A percentile compares a stretch with the other conserved stretches of the same genome.
Conservation (phyloP, 2,329 filamentous ascomycete genomes). For the Lomentospora prolificans region DNA sequence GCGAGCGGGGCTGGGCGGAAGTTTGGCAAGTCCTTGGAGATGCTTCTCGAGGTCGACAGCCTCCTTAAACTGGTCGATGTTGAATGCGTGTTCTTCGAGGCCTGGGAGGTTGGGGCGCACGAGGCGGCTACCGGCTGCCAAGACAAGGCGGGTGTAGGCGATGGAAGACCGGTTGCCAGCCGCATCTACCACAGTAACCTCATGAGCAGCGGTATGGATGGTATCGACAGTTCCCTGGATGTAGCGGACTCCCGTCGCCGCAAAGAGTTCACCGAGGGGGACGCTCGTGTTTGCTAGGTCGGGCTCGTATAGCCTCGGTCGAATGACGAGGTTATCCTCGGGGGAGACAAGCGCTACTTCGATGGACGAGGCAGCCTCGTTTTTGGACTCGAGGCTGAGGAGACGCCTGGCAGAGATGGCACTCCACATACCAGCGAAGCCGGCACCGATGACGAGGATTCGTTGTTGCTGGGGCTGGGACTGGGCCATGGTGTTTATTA, state of each 20-base stretch:
- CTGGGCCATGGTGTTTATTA: slow-evolving; percentile 1
- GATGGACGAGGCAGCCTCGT: slow-evolving; percentile 10
- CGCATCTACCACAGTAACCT: slow-evolving; percentile 9
- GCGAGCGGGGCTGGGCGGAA: slow-evolving; percentile 17
- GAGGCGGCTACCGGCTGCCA: slow-evolving; percentile 26
- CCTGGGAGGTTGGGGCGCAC: slow-evolving; percentile 20
- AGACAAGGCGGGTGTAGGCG: slow-evolving; percentile 23
- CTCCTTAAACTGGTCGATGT: slow-evolving; percentile 21
- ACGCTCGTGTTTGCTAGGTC: slow-evolving; percentile 17
- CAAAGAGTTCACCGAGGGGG: slow-evolving; percentile 17
- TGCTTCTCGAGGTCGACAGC: slow-evolving; percentile 21
- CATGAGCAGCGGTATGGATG: slow-evolving; percentile 14
- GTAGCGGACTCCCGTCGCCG: slow-evolving; percentile 17
- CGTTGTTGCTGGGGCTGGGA: neutral
- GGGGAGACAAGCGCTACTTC: slow-evolving; percentile 23
- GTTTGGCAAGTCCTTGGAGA: slow-evolving; percentile 16
- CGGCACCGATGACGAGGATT: slow-evolving; percentile 21
- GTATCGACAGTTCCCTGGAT: slow-evolving; percentile 15
- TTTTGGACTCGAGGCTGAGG: slow-evolving; percentile 11
- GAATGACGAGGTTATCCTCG: slow-evolving; percentile 20
- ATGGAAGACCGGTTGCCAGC: slow-evolving; percentile 12
- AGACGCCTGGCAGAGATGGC: slow-evolving; percentile 24
- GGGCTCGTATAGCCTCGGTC: slow-evolving; percentile 24
- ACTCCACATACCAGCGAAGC: slow-evolving; percentile 27
- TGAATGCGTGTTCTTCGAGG: slow-evolving; percentile 22